Percentiles rank a stretch among this genome's conserved stretches.
Conservation (phyloP, 1,139 yeast species). For the Nakaseomyces delphensis region DNA sequence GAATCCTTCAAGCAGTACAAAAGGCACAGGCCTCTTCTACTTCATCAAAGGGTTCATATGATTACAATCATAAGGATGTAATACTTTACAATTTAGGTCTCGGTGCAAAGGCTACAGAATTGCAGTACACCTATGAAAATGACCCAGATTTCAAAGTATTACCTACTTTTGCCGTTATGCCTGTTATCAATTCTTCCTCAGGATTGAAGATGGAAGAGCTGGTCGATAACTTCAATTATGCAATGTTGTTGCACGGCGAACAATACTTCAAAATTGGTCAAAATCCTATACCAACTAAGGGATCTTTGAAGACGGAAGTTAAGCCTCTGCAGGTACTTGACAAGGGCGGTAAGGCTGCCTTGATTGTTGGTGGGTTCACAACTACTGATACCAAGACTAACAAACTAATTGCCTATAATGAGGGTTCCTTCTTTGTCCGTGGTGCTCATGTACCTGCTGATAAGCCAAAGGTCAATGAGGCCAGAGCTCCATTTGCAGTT, state of each 20-base stretch:
- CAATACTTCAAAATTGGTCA: constrained; percentile 76
- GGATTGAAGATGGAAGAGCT: constrained; percentile 46
- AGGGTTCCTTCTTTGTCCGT: constrained; percentile 79
- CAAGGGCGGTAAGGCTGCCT: constrained; percentile 84
- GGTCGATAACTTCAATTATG: constrained; percentile 79
- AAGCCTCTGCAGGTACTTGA: constrained; percentile 68
- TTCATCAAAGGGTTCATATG: constrained; percentile 33
- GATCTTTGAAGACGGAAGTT: constrained; percentile 50
- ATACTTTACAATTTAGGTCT: constrained; percentile 83
- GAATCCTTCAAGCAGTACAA: constrained; percentile 59
- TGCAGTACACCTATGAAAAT: constrained; percentile 74
- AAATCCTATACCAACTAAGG: constrained; percentile 75
- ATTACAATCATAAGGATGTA: constrained; percentile 59
- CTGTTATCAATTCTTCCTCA: constrained; percentile 51
- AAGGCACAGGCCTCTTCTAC: constrained; percentile 45
- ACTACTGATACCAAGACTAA: constrained; percentile 65
- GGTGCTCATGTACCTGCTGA: constrained; percentile 62
- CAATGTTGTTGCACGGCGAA: constrained; percentile 89
- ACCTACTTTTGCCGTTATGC: constrained; percentile 88
- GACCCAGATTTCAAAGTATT: constrained; percentile 74
- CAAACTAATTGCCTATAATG: constrained; percentile 66
- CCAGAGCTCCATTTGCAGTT: constrained; percentile 50
- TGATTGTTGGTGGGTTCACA: constrained; percentile 67
- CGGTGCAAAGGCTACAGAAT: constrained; percentile 74
- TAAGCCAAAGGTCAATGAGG: constrained; percentile 36